Evolutionary conservation across 192 early-diverging fungal genomes (phyloP).

Genomic region (Backusella tarrabulga): DNA sequence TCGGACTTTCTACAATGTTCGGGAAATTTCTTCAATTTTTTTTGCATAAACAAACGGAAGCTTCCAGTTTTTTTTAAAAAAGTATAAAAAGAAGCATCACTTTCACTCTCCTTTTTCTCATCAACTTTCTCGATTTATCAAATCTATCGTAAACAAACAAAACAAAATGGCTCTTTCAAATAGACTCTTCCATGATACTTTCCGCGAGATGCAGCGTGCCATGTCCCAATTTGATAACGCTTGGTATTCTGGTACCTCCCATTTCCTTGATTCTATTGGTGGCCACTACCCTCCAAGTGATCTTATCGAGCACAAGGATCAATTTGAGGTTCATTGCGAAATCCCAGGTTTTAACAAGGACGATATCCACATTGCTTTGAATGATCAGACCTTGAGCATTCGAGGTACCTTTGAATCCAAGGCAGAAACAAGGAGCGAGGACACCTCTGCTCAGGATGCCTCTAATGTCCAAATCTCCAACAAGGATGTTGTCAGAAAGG

Average conservation of each 20-base stretch:
- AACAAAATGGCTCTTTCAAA: slow-evolving; percentile 21
- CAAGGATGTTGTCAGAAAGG: background rate
- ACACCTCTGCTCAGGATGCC: background rate
- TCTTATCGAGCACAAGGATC: slow-evolving; percentile 30
- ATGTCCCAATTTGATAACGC: slow-evolving; percentile 33
- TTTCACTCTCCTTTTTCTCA: background rate
- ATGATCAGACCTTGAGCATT: slow-evolving; percentile 26
- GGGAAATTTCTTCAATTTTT: background rate
- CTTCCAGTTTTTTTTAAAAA: background rate
- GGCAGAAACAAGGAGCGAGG: background rate
- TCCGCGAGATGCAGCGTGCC: slow-evolving; percentile 29
- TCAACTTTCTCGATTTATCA: background rate
- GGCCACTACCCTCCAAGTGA: slow-evolving; percentile 28
- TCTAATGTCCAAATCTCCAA: background rate
- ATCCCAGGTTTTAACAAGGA: slow-evolving; percentile 38
- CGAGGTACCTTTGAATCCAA: slow-evolving; percentile 21
- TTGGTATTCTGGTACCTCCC: slow-evolving; percentile 10
- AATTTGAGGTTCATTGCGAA: slow-evolving; percentile 35
- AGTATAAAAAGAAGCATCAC: background rate
- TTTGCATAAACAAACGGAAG: background rate
- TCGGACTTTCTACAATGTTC: background rate
- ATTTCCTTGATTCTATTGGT: slow-evolving; percentile 7
- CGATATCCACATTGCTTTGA: slow-evolving; percentile 35
- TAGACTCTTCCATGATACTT: slow-evolving; percentile 22
- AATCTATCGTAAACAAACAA: background rate